Percentiles rank a stretch among this genome's conserved stretches.
Conservation (phyloP, 1,284 basidiomycete species). For the Trametes pubescens region DNA sequence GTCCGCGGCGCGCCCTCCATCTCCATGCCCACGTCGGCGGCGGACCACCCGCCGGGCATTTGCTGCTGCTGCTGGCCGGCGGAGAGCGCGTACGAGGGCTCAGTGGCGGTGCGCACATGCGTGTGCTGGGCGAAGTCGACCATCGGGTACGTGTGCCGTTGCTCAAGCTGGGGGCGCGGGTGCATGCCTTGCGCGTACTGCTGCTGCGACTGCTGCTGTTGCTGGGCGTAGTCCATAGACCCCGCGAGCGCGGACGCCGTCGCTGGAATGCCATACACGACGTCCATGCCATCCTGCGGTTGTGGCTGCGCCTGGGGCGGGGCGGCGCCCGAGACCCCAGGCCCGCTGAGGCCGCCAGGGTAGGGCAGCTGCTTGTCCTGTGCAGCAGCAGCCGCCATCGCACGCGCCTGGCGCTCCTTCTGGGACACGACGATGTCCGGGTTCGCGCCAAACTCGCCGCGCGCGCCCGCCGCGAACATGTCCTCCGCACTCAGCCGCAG, state of each 20-base stretch:
- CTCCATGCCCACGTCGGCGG: slow-evolving; percentile 18
- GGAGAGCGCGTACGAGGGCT: slow-evolving; percentile 28
- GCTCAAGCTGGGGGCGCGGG: slow-evolving; percentile 33
- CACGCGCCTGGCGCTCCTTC: slow-evolving; percentile 44
- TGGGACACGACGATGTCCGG: slow-evolving; percentile 41
- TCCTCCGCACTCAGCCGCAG: slow-evolving; percentile 60
- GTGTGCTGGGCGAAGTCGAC: slow-evolving; percentile 20
- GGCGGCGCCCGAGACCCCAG: slow-evolving; percentile 25
- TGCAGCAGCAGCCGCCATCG: slow-evolving; percentile 28
- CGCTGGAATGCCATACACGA: slow-evolving; percentile 8
- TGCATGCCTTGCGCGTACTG: slow-evolving; percentile 10
- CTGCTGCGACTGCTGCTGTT: slow-evolving; percentile 2
- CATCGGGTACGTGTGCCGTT: slow-evolving; percentile 39
- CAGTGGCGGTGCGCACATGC: slow-evolving; percentile 34
- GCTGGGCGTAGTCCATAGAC: slow-evolving; percentile 17
- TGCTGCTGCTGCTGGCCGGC: slow-evolving; percentile 8
- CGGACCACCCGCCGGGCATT: slow-evolving; percentile 15
- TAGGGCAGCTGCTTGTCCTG: slow-evolving; percentile 19
- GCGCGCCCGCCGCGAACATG: slow-evolving; percentile 68
- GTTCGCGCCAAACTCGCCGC: slow-evolving; percentile 55
- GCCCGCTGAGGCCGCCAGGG: slow-evolving; percentile 26
- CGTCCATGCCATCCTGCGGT: slow-evolving; percentile 19
- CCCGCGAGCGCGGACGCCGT: slow-evolving; percentile 8
- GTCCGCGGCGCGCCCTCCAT: slow-evolving; percentile 44
- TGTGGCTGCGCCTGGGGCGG: background rate